Percentiles rank a stretch among this genome's conserved stretches.
Conservation (phyloP, 257 asterid genomes). For the Perilla frutescens region DNA sequence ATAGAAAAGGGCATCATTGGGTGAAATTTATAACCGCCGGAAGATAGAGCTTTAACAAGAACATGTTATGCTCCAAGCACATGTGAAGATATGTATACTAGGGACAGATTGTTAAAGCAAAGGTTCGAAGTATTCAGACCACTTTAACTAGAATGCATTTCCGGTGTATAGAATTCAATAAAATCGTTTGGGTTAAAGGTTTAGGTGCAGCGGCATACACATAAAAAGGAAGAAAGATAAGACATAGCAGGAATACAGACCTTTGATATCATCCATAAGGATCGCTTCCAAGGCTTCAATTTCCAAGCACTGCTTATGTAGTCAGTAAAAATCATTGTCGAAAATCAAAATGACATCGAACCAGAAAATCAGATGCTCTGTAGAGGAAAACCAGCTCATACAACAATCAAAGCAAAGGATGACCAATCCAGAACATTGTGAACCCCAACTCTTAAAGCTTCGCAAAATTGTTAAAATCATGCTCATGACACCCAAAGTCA, state of each 20-base stretch:
- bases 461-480: slow-evolving; percentile 13
- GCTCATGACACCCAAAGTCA: slow-evolving; percentile 10
- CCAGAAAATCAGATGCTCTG: background rate
- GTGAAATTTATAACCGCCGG: background rate
- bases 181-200: slow-evolving; percentile 37
- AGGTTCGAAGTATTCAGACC: slow-evolving; percentile 79
- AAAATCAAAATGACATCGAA: slow-evolving; percentile 29
- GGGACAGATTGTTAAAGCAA: slow-evolving; percentile 80
- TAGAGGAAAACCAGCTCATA: slow-evolving; percentile 15
- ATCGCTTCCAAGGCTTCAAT: slow-evolving; percentile 96
- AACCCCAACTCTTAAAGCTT: slow-evolving; percentile 1
- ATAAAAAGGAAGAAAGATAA: slow-evolving; percentile 17
- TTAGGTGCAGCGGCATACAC: slow-evolving; percentile 31
- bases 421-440: background rate
- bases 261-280: slow-evolving; percentile 87
- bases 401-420: background rate
- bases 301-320: slow-evolving; percentile 82
- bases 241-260: slow-evolving; percentile 43
- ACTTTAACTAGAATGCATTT: slow-evolving; percentile 88
- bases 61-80: slow-evolving; percentile 28
- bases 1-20: background rate
- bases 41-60: no score
- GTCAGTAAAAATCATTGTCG: slow-evolving; percentile 52
- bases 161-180: slow-evolving; percentile 64
- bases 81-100: slow-evolving; percentile 51